These are phyloP conservation scores for Podila epicladia DNA, from an alignment of 192 early-diverging fungal genomes.

Conservation along the genomic window DNA sequence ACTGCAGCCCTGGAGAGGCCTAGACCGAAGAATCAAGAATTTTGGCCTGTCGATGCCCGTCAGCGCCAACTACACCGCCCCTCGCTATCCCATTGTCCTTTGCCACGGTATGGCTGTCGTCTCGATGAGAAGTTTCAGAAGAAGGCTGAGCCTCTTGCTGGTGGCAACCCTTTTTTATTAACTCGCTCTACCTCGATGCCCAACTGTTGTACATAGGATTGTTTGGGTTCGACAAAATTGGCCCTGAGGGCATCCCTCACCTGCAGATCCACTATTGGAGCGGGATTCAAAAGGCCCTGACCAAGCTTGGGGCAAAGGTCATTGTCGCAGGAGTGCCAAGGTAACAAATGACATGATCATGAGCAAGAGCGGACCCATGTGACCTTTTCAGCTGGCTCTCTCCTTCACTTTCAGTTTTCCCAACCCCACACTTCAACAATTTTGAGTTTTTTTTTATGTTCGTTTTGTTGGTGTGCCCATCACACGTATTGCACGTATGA, in stretches of 20 bases:
- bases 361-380: too few relatives aligned
- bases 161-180: neutral
- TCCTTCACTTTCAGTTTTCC: too few relatives aligned
- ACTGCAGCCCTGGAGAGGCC: conserved; percentile 36
- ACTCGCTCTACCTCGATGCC: neutral
- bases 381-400: too few relatives aligned
- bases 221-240: conserved; percentile 91
- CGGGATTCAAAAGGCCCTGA: conserved; percentile 80
- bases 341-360: conserved; percentile 12
- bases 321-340: conserved; percentile 78
- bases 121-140: too few relatives aligned
- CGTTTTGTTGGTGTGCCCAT: neutral
- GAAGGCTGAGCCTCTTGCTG: neutral
- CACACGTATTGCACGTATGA: neutral
- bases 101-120: conserved; percentile 75
- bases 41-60: conserved; percentile 58
- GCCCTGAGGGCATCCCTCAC: conserved; percentile 76
- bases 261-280: conserved; percentile 92
- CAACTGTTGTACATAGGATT: conserved; percentile 58
- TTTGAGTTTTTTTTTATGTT: too few relatives aligned
- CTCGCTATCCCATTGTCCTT: conserved; percentile 81
- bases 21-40: conserved; percentile 64
- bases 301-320: conserved; percentile 83
- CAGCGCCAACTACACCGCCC: conserved; percentile 74
- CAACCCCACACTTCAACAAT: too few relatives aligned